A percentile compares a stretch with the other conserved stretches of the same genome.
These are phyloP conservation scores for Blastomyces silverae DNA, from an alignment of 2,329 filamentous ascomycete genomes.

Conservation along the genomic window DNA sequence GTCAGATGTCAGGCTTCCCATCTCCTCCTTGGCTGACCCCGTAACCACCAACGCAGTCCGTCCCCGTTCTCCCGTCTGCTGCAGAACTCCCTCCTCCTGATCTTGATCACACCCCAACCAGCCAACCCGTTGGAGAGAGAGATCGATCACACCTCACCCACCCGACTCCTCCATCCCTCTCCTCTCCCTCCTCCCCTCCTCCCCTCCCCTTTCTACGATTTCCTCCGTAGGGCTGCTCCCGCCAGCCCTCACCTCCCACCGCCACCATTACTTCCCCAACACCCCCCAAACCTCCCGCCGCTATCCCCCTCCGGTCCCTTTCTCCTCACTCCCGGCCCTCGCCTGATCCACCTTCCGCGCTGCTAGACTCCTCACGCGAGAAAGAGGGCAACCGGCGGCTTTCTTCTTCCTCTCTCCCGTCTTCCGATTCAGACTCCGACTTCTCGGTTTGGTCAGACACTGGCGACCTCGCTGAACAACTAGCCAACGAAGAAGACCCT, in stretches of 20 bases:
- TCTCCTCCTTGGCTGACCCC: conserved; percentile 5
- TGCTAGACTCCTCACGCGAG: conserved; percentile 42
- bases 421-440: conserved; percentile 47
- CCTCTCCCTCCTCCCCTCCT: conserved; percentile 1
- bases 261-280: conserved; percentile 79
- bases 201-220: conserved; percentile 11
- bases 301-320: conserved; percentile 80
- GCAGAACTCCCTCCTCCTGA: background rate
- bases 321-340: conserved; percentile 31
- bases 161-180: background rate
- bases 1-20: conserved; percentile 6
- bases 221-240: conserved; percentile 56
- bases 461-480: conserved; percentile 87
- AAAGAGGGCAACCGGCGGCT: conserved; percentile 48
- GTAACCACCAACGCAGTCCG: background rate
- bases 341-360: conserved; percentile 32
- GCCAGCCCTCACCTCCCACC: conserved; percentile 61
- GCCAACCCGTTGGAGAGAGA: background rate
- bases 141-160: conserved; percentile 1
- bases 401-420: conserved; percentile 43
- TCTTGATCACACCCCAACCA: conserved; percentile 8
- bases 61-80: background rate
- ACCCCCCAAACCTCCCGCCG: conserved; percentile 58
- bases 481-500: conserved; percentile 75
- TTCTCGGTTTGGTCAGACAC: conserved; percentile 89